These are phyloP conservation scores for Neofusicoccum umdonicola DNA, from an alignment of 2,329 filamentous ascomycete species.

Conservation along the genomic window DNA sequence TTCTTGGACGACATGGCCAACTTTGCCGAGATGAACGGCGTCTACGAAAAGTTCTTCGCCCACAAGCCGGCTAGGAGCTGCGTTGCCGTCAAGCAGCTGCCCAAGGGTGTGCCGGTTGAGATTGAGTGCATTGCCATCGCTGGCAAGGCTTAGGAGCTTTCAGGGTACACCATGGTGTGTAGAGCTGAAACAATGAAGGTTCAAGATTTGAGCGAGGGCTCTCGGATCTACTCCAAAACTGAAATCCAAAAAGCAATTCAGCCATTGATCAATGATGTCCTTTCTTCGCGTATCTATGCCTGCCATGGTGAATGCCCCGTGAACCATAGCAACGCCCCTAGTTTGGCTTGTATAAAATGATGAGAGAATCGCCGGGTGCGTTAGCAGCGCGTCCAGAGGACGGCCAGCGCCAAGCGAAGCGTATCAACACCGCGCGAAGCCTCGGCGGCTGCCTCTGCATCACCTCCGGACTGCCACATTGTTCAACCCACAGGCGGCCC, in stretches of 20 bases:
- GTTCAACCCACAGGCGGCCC: not conserved
- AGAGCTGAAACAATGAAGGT: not conserved
- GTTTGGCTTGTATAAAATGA: not conserved
- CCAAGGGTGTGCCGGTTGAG: slow-evolving; percentile 82
- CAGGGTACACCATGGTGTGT: not conserved
- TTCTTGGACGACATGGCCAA: slow-evolving; percentile 90
- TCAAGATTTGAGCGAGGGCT: not conserved
- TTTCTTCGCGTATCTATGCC: not conserved
- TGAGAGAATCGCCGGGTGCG: not conserved
- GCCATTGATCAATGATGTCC: not conserved
- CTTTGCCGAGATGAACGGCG: slow-evolving; percentile 82
- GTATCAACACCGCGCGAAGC: slow-evolving; percentile 3
- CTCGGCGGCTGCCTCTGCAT: not conserved
- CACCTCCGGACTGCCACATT: not conserved
- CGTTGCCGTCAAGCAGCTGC: slow-evolving; percentile 84
- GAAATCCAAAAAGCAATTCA: not conserved
- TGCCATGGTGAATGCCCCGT: not conserved
- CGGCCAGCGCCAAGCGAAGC: slow-evolving; percentile 10
- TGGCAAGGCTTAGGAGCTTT: slow-evolving; percentile 21
- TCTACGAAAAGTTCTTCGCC: slow-evolving; percentile 77
- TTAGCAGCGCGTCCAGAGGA: not conserved
- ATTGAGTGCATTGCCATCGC: slow-evolving; percentile 78
- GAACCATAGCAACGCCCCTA: too few relatives aligned
- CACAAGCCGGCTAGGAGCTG: slow-evolving; percentile 87
- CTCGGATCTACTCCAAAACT: not conserved